These are phyloP conservation scores for Nosema muscidifuracis DNA, from an alignment of 371 early-diverging fungal species.

Conservation along the genomic window DNA sequence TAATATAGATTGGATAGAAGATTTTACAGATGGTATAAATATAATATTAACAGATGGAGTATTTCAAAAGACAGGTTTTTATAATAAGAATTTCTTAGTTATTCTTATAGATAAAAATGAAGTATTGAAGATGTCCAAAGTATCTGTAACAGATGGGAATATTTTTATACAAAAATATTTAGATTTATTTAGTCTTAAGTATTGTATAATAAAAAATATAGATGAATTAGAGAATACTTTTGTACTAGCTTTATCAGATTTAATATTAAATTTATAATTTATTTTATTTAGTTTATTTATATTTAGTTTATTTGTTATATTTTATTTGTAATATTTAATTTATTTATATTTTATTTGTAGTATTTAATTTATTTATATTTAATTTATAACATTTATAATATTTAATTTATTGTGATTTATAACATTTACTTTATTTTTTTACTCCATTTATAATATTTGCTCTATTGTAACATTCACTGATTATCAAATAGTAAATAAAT, in stretches of 20 bases:
- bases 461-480: no score
- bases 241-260: constrained; percentile 32
- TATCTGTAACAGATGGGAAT: constrained; percentile 32
- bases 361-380: neutral
- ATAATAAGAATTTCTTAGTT: constrained; percentile 43
- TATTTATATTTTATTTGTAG: neutral
- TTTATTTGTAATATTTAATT: neutral
- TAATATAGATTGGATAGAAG: constrained; percentile 40
- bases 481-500: no score
- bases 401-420: no score
- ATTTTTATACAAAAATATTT: constrained; percentile 50
- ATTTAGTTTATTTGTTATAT: neutral
- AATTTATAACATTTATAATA: neutral
- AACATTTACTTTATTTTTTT: no score
- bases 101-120: constrained; percentile 47
- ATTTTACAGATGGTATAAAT: constrained; percentile 54
- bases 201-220: constrained; percentile 44
- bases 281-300: neutral
- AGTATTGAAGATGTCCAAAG: constrained; percentile 47
- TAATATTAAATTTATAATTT: constrained; percentile 10
- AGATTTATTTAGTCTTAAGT: constrained; percentile 44
- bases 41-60: constrained; percentile 58
- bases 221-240: constrained; percentile 52
- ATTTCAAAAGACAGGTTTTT: constrained; percentile 32
- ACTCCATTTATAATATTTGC: no score